A percentile compares a stretch with the other conserved stretches of the same genome.
Evolutionary conservation across 331 rosid species (phyloP).

Genomic region (Rhamnella rubrinervis): DNA sequence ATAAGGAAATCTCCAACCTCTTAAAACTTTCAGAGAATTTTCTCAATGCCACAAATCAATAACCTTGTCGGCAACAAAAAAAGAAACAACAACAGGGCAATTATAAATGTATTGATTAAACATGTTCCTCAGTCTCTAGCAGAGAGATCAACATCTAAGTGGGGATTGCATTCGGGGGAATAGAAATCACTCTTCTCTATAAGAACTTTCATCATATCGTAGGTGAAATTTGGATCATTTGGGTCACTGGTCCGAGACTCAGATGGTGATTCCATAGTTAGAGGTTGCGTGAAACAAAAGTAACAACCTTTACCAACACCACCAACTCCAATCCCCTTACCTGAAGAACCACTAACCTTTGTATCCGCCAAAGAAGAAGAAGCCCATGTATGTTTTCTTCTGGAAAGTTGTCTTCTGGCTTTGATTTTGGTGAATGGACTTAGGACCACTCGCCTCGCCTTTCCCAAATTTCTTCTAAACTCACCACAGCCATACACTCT

Average conservation of each 20-base stretch:
- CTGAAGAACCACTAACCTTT: slow-evolving; percentile 25
- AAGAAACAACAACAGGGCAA: background rate
- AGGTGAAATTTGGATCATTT: slow-evolving; percentile 52
- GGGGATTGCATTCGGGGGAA: slow-evolving; percentile 75
- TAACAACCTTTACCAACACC: slow-evolving; percentile 37
- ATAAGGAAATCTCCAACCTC: background rate
- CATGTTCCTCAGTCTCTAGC: slow-evolving; percentile 1
- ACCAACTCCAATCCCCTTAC: slow-evolving; percentile 32
- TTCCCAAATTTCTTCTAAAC: slow-evolving; percentile 29
- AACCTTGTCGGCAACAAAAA: background rate
- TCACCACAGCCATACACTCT: slow-evolving; percentile 21
- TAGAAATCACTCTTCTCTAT: slow-evolving; percentile 70
- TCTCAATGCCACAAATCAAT: background rate
- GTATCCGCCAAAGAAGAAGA: slow-evolving; percentile 3
- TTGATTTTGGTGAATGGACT: slow-evolving; percentile 43
- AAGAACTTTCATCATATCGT: slow-evolving; percentile 51
- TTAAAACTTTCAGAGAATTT: slow-evolving; percentile 1
- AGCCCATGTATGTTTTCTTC: slow-evolving; percentile 24
- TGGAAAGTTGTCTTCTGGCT: slow-evolving; percentile 39
- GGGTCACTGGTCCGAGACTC: slow-evolving; percentile 58
- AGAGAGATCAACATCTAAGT: slow-evolving; percentile 29
- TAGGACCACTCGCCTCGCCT: slow-evolving; percentile 41
- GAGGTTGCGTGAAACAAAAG: slow-evolving; percentile 56
- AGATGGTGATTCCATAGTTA: slow-evolving; percentile 39
- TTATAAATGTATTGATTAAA: background rate